A percentile compares a stretch with the other conserved stretches of the same genome.
These are phyloP conservation scores for Cytospora piceae DNA, from an alignment of 2,329 filamentous ascomycete genomes.

Conservation along the genomic window DNA sequence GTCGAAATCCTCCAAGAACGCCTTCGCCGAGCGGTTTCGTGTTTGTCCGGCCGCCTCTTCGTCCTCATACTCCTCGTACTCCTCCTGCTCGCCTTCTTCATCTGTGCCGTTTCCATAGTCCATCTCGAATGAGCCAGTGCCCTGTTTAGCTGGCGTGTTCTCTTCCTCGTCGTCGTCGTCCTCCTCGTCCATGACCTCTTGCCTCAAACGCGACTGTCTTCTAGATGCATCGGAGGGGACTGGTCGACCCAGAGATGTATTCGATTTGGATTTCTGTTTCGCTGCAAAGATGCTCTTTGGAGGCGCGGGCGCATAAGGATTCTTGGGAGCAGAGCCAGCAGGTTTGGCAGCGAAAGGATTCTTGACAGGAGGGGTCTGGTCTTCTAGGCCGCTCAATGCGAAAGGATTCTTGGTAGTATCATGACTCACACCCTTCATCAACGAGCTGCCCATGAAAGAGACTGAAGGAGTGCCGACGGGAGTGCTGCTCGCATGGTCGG, in stretches of 20 bases:
- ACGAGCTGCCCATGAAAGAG: conserved; percentile 58
- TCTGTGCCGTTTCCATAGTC: conserved; percentile 45
- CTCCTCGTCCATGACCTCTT: conserved; percentile 44
- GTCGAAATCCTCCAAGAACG: conserved; percentile 35
- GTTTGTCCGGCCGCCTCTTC: conserved; percentile 34
- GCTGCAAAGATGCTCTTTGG: conserved; percentile 46
- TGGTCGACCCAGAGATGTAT: conserved; percentile 53
- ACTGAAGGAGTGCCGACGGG: conserved; percentile 60
- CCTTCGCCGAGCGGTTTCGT: conserved; percentile 38
- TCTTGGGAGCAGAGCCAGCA: conserved; percentile 22
- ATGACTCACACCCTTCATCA: conserved; percentile 45
- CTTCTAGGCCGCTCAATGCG: conserved; percentile 22
- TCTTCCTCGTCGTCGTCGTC: conserved; percentile 45
- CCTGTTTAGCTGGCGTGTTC: conserved; percentile 39
- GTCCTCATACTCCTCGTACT: conserved; percentile 45
- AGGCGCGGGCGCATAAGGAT: conserved; percentile 31
- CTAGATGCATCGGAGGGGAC: conserved; percentile 45
- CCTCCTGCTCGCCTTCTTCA: conserved; percentile 45
- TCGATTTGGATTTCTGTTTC: conserved; percentile 39
- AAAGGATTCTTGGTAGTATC: conserved; percentile 26
- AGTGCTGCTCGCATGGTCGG: conserved; percentile 58
- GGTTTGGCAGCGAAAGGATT: conserved; percentile 22
- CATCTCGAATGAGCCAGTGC: conserved; percentile 39
- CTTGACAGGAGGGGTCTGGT: conserved; percentile 26
- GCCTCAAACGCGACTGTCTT: conserved; percentile 58